These are phyloP conservation scores for Jimgerdemannia flammicorona DNA, from an alignment of 192 early-diverging fungal species.

Conservation along the genomic window DNA sequence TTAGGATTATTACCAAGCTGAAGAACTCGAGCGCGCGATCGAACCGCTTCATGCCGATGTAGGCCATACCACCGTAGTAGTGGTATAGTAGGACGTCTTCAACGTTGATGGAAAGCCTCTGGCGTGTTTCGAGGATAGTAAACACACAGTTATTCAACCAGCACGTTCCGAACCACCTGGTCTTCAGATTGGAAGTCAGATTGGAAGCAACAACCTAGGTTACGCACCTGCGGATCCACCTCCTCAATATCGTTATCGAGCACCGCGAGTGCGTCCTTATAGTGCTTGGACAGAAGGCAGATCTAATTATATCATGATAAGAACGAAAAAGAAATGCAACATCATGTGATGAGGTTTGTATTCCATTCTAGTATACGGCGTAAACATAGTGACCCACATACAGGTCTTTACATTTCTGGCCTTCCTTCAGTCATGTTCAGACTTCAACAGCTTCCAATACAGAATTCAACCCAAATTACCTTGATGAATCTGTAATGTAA, in stretches of 20 bases:
- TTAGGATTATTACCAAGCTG: constrained; percentile 33
- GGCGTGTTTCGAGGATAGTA: not conserved
- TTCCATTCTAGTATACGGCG: too few relatives aligned
- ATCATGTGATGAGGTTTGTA: too few relatives aligned
- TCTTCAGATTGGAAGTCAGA: not conserved
- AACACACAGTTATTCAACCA: not conserved
- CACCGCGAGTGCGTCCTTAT: constrained; percentile 43
- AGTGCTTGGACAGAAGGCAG: constrained; percentile 43
- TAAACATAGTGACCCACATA: too few relatives aligned
- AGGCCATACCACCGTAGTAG: constrained; percentile 79
- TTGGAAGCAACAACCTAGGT: not conserved
- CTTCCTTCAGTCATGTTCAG: too few relatives aligned
- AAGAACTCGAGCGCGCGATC: constrained; percentile 61
- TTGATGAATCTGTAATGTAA: constrained; percentile 39
- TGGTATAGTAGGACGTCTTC: constrained; percentile 68
- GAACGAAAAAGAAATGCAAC: not conserved
- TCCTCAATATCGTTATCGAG: constrained; percentile 47
- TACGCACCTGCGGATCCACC: constrained; percentile 38
- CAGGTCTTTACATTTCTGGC: too few relatives aligned
- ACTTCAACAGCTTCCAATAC: not conserved
- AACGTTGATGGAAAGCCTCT: constrained; percentile 21
- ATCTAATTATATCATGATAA: constrained; percentile 19
- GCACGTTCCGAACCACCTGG: not conserved
- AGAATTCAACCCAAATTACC: constrained; percentile 1
- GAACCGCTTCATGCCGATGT: constrained; percentile 60